Conservation (phyloP, 2,329 filamentous ascomycete species). For the Cytospora schulzeri region DNA sequence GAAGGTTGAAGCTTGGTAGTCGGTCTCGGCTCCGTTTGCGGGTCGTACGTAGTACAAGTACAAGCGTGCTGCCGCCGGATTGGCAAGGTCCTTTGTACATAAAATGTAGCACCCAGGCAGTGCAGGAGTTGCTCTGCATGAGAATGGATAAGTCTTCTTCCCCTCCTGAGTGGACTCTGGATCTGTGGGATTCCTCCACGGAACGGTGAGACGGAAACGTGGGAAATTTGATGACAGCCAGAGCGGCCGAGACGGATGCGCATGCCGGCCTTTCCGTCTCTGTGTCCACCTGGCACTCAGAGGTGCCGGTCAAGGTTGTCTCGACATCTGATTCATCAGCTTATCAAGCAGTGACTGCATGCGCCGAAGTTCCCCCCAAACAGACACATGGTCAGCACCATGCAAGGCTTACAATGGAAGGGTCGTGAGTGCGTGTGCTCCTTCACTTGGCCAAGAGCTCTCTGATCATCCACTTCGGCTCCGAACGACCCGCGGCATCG, state of each 20-base stretch:
- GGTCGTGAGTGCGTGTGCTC: not conserved
- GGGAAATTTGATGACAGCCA: constrained; percentile 8
- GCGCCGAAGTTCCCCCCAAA: not conserved
- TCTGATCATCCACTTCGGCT: constrained; percentile 11
- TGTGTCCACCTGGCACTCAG: constrained; percentile 18
- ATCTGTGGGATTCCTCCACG: not conserved
- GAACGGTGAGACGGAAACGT: constrained; percentile 4
- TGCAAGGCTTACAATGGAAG: not conserved
- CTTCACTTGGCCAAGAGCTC: not conserved
- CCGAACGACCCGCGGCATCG: constrained; percentile 13
- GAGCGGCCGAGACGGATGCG: constrained; percentile 18
- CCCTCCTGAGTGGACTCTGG: not conserved
- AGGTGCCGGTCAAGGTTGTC: constrained; percentile 17
- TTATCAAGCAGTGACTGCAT: constrained; percentile 17
- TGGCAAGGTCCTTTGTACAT: not conserved
- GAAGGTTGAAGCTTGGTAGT: constrained; percentile 19
- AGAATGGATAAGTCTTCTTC: not conserved
- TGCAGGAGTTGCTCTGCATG: not conserved
- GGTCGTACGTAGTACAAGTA: not conserved
- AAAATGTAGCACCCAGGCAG: too few relatives aligned
- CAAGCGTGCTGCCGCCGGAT: not conserved
- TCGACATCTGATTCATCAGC: constrained; percentile 15
- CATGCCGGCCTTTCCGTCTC: constrained; percentile 24
- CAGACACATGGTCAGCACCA: not conserved
- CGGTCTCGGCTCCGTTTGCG: constrained; percentile 19